These are phyloP conservation scores for Pichia sp. DNA, from an alignment of 1,139 yeast genomes.

Conservation along the genomic window DNA sequence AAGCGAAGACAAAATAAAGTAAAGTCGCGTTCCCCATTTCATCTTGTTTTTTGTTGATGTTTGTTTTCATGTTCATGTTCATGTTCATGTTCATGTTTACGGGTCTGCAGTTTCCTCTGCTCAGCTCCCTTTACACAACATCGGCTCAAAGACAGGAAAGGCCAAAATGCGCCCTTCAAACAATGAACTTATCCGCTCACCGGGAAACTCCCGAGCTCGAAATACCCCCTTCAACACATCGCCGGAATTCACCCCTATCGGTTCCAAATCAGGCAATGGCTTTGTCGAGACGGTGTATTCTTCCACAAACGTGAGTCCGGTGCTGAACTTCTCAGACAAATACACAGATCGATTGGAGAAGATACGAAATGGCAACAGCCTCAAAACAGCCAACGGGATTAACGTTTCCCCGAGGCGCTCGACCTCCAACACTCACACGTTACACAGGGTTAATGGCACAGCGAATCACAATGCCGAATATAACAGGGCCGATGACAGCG, in stretches of 20 bases:
- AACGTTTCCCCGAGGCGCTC: slow-evolving; percentile 1
- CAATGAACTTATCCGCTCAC: not conserved
- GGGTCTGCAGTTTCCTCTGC: no score
- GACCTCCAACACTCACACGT: slow-evolving; percentile 6
- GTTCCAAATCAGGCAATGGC: slow-evolving; percentile 12
- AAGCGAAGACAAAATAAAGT: not conserved
- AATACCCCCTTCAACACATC: not conserved
- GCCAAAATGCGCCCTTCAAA: not conserved
- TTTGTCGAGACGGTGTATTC: slow-evolving; percentile 3
- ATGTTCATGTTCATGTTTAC: no score
- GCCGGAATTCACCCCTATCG: slow-evolving; percentile 20
- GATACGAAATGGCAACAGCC: not conserved
- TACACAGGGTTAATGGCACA: slow-evolving; percentile 9
- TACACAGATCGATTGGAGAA: slow-evolving; percentile 4
- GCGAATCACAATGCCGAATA: not conserved
- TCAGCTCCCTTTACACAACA: no score
- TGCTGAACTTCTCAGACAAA: slow-evolving; percentile 6
- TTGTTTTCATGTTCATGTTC: not conserved
- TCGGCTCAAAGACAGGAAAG: not conserved
- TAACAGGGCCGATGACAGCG: slow-evolving; percentile 1
- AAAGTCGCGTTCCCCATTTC: slow-evolving; percentile 9
- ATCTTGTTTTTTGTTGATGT: not conserved
- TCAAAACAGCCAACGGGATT: not conserved
- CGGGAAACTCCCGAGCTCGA: not conserved
- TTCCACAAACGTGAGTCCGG: slow-evolving; percentile 12